Evolutionary conservation across 805 yeast species (phyloP).

Genomic region (Lachancea thermotolerans): DNA sequence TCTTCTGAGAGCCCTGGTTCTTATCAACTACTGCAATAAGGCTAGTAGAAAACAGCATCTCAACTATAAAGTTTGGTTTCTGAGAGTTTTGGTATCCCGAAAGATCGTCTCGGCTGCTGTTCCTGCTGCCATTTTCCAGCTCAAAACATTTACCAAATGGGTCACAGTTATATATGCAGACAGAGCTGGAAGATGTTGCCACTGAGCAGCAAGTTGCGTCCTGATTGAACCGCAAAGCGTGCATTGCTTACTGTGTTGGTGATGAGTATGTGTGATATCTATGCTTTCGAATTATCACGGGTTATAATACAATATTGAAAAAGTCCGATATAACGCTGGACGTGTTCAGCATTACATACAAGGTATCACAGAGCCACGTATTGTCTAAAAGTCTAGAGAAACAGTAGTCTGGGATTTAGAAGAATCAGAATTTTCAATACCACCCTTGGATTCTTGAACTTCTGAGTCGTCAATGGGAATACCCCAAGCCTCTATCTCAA

Average conservation of each 20-base stretch:
- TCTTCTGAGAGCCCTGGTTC: conserved; percentile 55
- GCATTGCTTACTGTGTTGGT: conserved; percentile 18
- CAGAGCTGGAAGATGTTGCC: conserved; percentile 57
- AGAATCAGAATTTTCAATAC: not conserved
- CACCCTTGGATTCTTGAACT: conserved; percentile 20
- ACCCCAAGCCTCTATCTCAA: conserved; percentile 93
- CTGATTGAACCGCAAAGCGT: conserved; percentile 75
- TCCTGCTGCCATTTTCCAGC: conserved; percentile 28
- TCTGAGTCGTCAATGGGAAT: conserved; percentile 90
- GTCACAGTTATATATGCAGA: conserved; percentile 78
- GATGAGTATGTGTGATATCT: too few relatives aligned
- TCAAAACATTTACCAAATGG: conserved; percentile 73
- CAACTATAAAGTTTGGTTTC: conserved; percentile 45
- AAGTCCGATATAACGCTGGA: conserved; percentile 6
- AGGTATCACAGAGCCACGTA: not conserved
- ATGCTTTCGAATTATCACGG: not conserved
- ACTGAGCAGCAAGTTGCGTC: conserved; percentile 74
- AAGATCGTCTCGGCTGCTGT: conserved; percentile 5
- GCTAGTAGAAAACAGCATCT: conserved; percentile 87
- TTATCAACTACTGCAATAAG: conserved; percentile 76
- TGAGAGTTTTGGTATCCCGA: conserved; percentile 2
- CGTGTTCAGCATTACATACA: not conserved
- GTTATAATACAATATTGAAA: not conserved
- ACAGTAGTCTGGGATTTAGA: conserved; percentile 1
- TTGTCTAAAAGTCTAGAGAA: conserved; percentile 4